Conservation (phyloP, 805 yeast genomes). For the Zygoascus biomembranicola region DNA sequence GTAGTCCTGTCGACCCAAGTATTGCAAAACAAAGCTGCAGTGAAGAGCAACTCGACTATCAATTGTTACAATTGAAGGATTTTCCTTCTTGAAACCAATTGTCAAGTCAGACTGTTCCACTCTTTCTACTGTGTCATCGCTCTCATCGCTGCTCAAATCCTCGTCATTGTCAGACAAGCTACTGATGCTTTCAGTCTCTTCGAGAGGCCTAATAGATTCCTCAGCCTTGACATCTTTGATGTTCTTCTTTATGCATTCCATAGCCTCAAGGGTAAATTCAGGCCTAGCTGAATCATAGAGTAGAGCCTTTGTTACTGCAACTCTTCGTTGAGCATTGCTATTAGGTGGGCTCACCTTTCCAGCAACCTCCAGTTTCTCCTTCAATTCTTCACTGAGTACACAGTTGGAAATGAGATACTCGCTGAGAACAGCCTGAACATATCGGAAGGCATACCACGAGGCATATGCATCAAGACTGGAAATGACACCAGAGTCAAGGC, state of each 20-base stretch:
- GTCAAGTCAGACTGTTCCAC: background rate
- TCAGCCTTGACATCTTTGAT: background rate
- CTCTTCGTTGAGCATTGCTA: slow-evolving; percentile 22
- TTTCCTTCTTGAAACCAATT: background rate
- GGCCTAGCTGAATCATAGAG: slow-evolving; percentile 16
- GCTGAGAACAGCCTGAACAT: slow-evolving; percentile 18
- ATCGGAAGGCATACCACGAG: slow-evolving; percentile 22
- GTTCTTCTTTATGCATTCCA: background rate
- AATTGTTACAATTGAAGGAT: slow-evolving; percentile 8
- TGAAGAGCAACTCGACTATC: slow-evolving; percentile 23
- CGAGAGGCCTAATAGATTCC: background rate
- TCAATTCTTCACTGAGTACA: slow-evolving; percentile 4
- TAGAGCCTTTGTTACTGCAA: slow-evolving; percentile 22
- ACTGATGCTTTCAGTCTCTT: background rate
- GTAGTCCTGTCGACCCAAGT: slow-evolving; percentile 9
- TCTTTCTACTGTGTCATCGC: background rate
- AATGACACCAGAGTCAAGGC: slow-evolving; percentile 17
- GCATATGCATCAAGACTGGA: slow-evolving; percentile 25
- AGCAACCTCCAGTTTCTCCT: slow-evolving; percentile 12
- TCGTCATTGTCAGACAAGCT: background rate
- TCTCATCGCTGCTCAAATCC: background rate
- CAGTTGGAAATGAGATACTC: slow-evolving; percentile 11
- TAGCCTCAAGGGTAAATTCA: background rate
- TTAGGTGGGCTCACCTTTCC: slow-evolving; percentile 23
- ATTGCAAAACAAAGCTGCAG: slow-evolving; percentile 19